These are phyloP conservation scores for Pyrenophora seminiperda DNA, from an alignment of 2,329 filamentous ascomycete species.

Conservation along the genomic window DNA sequence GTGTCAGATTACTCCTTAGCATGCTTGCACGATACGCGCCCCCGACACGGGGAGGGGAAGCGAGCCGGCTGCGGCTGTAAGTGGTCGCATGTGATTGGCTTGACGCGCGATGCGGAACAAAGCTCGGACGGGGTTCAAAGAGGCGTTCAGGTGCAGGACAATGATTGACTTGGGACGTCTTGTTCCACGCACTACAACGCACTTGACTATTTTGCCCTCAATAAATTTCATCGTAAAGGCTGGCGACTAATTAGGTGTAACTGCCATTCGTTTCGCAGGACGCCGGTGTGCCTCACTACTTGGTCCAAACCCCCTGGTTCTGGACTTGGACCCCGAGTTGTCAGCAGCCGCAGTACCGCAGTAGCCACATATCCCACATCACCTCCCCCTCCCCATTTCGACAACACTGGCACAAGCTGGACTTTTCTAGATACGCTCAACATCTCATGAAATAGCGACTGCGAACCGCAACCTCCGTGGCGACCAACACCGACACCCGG, in stretches of 20 bases:
- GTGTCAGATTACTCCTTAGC: constrained; percentile 30
- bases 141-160: constrained; percentile 14
- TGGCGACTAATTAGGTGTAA: background rate
- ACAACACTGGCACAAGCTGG: background rate
- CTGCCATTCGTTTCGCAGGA: constrained; percentile 7
- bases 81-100: constrained; percentile 29
- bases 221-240: background rate
- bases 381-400: constrained; percentile 6
- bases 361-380: constrained; percentile 33
- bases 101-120: constrained; percentile 6
- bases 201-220: background rate
- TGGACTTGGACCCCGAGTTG: constrained; percentile 23
- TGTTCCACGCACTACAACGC: too few relatives aligned
- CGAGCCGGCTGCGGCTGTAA: background rate
- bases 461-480: constrained; percentile 28
- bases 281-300: constrained; percentile 9
- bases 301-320: constrained; percentile 4
- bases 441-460: constrained; percentile 45
- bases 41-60: constrained; percentile 32
- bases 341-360: constrained; percentile 35
- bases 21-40: too few relatives aligned
- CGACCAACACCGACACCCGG: constrained; percentile 18
- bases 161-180: too few relatives aligned
- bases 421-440: background rate
- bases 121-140: constrained; percentile 19